Percentiles rank a stretch among this genome's conserved stretches.
Evolutionary conservation across 108 stramenopile species (phyloP).

Genomic region (Fragilariopsis cylindrus): DNA sequence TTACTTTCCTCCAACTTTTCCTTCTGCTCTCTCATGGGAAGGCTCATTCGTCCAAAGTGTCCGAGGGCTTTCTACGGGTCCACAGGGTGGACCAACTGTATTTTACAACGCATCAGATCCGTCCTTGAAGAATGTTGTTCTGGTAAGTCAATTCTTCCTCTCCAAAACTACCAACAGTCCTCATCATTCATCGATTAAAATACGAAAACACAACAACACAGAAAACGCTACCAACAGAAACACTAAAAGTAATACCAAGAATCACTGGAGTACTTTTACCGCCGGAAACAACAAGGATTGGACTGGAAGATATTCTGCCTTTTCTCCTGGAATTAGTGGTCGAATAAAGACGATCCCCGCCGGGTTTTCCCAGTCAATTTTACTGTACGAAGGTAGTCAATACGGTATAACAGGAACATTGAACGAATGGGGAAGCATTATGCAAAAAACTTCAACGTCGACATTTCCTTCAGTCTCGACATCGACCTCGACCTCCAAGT

Average conservation of each 20-base stretch:
- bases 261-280: slow-evolving; percentile 24
- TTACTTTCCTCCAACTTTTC: neutral
- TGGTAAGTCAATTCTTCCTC: slow-evolving; percentile 3
- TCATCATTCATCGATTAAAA: neutral
- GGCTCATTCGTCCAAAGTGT: slow-evolving; percentile 40
- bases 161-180: neutral
- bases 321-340: slow-evolving; percentile 30
- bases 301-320: slow-evolving; percentile 18
- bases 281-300: slow-evolving; percentile 28
- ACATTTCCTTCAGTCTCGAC: neutral
- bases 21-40: slow-evolving; percentile 34
- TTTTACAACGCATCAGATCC: slow-evolving; percentile 32
- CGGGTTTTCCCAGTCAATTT: slow-evolving; percentile 10
- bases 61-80: slow-evolving; percentile 26
- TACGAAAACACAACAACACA: no score
- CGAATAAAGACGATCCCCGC: slow-evolving; percentile 16
- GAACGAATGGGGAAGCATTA: slow-evolving; percentile 32
- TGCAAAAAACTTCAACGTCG: slow-evolving; percentile 18
- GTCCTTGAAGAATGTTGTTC: slow-evolving; percentile 11
- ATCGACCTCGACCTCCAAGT: neutral
- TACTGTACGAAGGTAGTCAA: slow-evolving; percentile 17
- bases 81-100: slow-evolving; percentile 44
- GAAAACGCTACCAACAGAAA: neutral
- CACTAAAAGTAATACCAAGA: neutral
- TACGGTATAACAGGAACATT: slow-evolving; percentile 34